These are phyloP conservation scores for Scleromitrula shiraiana DNA, from an alignment of 2,329 filamentous ascomycete species.

Conservation along the genomic window DNA sequence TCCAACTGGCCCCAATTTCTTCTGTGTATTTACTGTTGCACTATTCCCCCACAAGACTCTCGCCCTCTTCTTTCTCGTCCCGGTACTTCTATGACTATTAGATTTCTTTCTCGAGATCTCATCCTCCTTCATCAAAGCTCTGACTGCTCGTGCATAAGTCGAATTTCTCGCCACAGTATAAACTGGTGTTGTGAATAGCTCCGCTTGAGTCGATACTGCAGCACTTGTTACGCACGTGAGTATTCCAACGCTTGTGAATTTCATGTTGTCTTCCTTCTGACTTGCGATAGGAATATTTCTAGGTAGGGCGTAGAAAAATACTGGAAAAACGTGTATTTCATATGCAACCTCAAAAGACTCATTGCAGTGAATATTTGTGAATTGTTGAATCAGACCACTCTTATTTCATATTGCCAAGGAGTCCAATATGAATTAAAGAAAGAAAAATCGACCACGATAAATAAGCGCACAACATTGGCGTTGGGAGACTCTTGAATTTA, in stretches of 20 bases:
- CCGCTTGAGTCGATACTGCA: neutral
- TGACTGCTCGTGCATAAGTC: neutral
- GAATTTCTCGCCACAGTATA: conserved; percentile 7
- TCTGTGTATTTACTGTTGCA: neutral
- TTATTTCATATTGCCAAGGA: no score
- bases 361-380: no score
- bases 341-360: no score
- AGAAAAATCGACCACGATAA: no score
- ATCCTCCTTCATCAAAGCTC: neutral
- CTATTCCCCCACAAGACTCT: no score
- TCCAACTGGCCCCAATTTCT: neutral
- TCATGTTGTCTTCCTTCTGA: neutral
- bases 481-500: no score
- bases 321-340: neutral
- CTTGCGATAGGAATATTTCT: neutral
- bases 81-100: neutral
- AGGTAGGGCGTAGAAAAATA: neutral
- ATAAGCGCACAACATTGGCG: no score
- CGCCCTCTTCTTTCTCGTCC: neutral
- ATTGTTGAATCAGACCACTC: no score
- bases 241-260: neutral
- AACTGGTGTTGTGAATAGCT: neutral
- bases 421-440: no score
- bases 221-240: conserved; percentile 1
- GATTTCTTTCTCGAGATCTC: neutral